Evolutionary conservation across 345 rosid genomes (phyloP), one percentile per base, ranked within the genome.

Genomic region (Rhizophora apiculata): DNA sequence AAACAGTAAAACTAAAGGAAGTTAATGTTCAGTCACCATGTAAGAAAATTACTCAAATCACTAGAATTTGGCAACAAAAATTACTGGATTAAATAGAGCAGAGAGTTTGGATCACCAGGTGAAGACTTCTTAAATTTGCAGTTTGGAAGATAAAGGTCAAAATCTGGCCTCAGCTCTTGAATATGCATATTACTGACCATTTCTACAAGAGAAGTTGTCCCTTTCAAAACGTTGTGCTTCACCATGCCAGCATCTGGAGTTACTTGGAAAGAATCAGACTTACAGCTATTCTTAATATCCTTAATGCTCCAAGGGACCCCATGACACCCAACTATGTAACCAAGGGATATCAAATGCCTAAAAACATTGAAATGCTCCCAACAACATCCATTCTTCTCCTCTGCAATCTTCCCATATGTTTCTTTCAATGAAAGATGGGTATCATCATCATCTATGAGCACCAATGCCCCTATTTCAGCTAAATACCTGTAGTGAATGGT

Each of bases 101-200:
- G 48, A 49, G 79, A 91, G 73, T 74, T 83, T 1, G 93, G 93
- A 76, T 85, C 86, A 65, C 92, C 93, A 8, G 96, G 98, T 68
- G 84, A 79, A 63, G 97, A 85, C 84, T 94, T 91, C 74, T 85
- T 89, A 78, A 89, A 94, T 65, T 81, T 86, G 77, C 95, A 85
- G 43, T 91, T 87, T 26, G 97, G 98, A 65, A 83, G 86, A 83
- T 84, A 89, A 73, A 91, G 85, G 37, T 89, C 88, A 66, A 88
- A 94, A 74, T 74, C 86, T 0, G 82, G 82, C 60, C 64, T 79
- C 72, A 79, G 37, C 32, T 82, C 86, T 60, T 57, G 77, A 24
- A 91, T 64, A 64, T 72, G 87, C 80, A 87, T 68, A 72, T 72
- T 80, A 72, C 62, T 68, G 46, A 89, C 78, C 67, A 72, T 72